Evolutionary conservation across 2,329 filamentous ascomycete genomes (phyloP).

Genomic region (Metarhizium guizhouense): DNA sequence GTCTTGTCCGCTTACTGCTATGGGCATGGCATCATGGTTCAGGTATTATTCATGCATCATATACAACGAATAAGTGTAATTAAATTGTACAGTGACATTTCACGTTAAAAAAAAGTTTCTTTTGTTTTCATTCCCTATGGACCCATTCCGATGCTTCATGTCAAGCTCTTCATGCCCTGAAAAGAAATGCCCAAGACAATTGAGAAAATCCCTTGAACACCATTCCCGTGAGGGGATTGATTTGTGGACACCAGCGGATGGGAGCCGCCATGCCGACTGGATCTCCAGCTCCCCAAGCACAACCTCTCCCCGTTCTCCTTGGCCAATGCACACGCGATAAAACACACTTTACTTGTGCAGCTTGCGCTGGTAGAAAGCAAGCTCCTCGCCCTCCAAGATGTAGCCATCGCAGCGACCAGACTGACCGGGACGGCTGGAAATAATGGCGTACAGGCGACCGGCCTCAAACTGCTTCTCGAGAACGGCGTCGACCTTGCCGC

Average conservation of each 20-base stretch:
- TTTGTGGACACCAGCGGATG: background rate
- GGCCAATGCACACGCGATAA: background rate
- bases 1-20: too few relatives aligned
- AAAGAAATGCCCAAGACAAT: conserved; percentile 1
- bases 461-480: conserved; percentile 99
- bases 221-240: background rate
- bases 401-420: conserved; percentile 95
- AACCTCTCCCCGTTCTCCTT: conserved; percentile 7
- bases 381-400: conserved; percentile 97
- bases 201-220: background rate
- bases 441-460: conserved; percentile 89
- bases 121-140: conserved; percentile 1
- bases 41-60: too few relatives aligned
- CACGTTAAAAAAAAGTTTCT: background rate
- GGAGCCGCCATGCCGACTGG: too few relatives aligned
- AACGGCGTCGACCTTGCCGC: conserved; percentile 86
- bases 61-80: background rate
- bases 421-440: conserved; percentile 91
- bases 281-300: background rate
- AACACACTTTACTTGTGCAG: conserved; percentile 78
- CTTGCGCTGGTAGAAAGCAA: conserved; percentile 99
- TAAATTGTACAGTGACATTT: background rate
- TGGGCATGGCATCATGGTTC: too few relatives aligned
- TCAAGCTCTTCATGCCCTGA: conserved; percentile 1
- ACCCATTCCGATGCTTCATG: background rate